phyloP scores from a whole-genome alignment of 139 green algal genomes.

The Eudorina sp. region DNA sequence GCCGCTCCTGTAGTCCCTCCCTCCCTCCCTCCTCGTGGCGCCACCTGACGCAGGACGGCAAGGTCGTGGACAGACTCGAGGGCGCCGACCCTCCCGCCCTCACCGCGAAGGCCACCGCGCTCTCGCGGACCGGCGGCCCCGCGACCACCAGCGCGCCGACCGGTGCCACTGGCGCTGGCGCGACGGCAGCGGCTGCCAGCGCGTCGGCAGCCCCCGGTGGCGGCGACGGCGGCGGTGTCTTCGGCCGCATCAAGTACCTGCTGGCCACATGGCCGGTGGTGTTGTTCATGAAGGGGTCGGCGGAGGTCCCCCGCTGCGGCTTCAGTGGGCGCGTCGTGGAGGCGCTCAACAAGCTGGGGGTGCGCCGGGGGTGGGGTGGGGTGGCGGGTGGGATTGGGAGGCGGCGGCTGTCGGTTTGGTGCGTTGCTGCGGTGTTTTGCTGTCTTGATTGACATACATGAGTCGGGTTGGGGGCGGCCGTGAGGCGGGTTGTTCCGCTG shows the following conservation, averaged over 20 bases:
- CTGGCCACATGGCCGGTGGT: conserved; percentile 69
- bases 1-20: no score
- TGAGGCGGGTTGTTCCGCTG: no score
- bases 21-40: no score
- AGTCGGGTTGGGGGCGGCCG: no score
- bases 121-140: conserved; percentile 33
- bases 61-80: conserved; percentile 80
- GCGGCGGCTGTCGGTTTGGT: not conserved
- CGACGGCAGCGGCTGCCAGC: conserved; percentile 26
- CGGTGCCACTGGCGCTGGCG: conserved; percentile 16
- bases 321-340: conserved; percentile 88
- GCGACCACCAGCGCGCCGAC: conserved; percentile 5
- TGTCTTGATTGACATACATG: no score
- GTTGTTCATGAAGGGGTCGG: conserved; percentile 93
- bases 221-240: conserved; percentile 34
- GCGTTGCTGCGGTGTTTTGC: no score
- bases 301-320: conserved; percentile 85
- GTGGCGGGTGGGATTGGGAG: conserved; percentile 52
- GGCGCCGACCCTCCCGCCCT: conserved; percentile 83
- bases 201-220: not conserved
- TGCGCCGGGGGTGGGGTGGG: conserved; percentile 63
- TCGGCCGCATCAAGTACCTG: conserved; percentile 72
- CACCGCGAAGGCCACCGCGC: conserved; percentile 64
- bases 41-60: conserved; percentile 59
- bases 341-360: conserved; percentile 62